Percentiles rank a stretch among this genome's conserved stretches.
phyloP scores from a whole-genome alignment of 1,284 basidiomycete species.

The Sanghuangporus weigelae region DNA sequence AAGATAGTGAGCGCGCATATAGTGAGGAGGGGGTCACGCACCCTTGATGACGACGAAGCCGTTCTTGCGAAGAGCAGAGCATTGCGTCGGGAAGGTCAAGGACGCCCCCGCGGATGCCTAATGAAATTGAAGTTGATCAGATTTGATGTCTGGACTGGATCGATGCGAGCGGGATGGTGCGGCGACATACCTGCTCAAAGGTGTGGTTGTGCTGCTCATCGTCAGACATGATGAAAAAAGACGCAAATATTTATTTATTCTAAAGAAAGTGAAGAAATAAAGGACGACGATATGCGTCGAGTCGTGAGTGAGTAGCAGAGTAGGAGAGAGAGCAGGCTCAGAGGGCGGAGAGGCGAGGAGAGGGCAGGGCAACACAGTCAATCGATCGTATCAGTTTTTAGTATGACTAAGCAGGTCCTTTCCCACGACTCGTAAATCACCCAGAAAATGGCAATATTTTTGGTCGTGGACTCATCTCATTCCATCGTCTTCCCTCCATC shows the following conservation, averaged over 20 bases:
- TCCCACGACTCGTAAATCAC: neutral
- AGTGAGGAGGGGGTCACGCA: constrained; percentile 21
- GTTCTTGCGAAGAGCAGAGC: constrained; percentile 92
- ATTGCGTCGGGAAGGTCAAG: constrained; percentile 91
- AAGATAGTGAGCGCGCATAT: neutral
- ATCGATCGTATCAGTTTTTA: neutral
- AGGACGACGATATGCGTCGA: neutral
- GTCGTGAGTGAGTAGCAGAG: neutral
- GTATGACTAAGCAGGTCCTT: neutral
- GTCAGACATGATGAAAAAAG: constrained; percentile 20
- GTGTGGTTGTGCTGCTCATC: constrained; percentile 17
- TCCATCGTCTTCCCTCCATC: neutral
- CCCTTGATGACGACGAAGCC: constrained; percentile 98
- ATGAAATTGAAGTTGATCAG: neutral
- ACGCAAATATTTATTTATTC: constrained; percentile 11
- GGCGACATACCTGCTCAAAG: constrained; percentile 15
- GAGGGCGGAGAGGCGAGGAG: neutral
- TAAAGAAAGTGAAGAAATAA: constrained; percentile 13
- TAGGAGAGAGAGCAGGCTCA: neutral
- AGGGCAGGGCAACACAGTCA: neutral
- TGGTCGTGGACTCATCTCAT: neutral
- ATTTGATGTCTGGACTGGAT: constrained; percentile 1
- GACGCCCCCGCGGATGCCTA: constrained; percentile 81
- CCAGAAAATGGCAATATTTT: neutral
- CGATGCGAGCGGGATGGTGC: neutral